Evolutionary conservation across 192 early-diverging fungal species (phyloP).

Genomic region (Backusella sp.): DNA sequence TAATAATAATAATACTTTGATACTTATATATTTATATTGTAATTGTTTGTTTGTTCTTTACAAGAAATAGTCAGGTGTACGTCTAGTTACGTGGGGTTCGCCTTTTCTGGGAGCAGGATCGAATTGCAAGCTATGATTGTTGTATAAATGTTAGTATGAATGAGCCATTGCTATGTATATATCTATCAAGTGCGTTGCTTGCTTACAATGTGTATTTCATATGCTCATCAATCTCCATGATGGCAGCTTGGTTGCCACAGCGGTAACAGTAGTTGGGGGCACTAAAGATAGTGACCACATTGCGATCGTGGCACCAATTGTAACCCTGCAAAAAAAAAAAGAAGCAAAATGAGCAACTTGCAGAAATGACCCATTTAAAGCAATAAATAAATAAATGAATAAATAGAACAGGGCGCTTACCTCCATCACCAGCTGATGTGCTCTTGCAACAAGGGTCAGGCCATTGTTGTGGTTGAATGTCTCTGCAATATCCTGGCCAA

Average conservation of each 20-base stretch:
- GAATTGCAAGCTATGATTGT: conserved; percentile 73
- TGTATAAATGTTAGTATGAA: background rate
- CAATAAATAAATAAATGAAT: no score
- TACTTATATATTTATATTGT: background rate
- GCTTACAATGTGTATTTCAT: conserved; percentile 97
- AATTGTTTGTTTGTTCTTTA: conserved; percentile 43
- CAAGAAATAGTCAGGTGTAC: conserved; percentile 99
- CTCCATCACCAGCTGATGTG: conserved; percentile 92
- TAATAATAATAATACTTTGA: background rate
- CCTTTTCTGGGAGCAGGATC: conserved; percentile 97
- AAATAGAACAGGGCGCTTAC: no score
- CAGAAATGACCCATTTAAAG: background rate
- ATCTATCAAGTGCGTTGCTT: conserved; percentile 17
- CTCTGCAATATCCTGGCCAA: conserved; percentile 87
- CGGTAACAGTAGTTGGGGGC: conserved; percentile 99
- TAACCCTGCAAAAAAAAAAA: conserved; percentile 66
- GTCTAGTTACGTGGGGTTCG: conserved; percentile 97
- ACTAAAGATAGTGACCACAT: conserved; percentile 98
- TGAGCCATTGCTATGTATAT: background rate
- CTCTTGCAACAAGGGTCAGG: conserved; percentile 93
- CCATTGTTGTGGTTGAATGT: conserved; percentile 95
- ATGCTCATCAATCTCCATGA: conserved; percentile 99
- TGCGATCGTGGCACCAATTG: conserved; percentile 98
- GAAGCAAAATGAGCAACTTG: background rate
- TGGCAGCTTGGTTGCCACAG: conserved; percentile 99